Percentiles rank a stretch among this genome's conserved stretches.
These are phyloP conservation scores for Thalassiosira livingstoniorum DNA, from an alignment of 352 stramenopile species.

Conservation along the genomic window DNA sequence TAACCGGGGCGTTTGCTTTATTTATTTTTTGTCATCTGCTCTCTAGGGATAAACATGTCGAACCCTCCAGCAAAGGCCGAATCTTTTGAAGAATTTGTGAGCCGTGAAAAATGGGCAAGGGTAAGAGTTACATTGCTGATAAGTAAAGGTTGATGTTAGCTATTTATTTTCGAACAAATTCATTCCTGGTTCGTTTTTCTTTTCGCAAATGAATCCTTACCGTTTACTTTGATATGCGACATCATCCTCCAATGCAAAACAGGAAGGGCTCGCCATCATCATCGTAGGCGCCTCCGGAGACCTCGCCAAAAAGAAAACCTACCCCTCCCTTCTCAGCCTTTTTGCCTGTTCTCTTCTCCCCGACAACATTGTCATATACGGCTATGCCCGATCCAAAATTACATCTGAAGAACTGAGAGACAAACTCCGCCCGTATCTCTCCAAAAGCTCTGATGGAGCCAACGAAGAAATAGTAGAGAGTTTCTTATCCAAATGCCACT, in stretches of 20 bases:
- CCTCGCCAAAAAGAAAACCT: slow-evolving; percentile 88
- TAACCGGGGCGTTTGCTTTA: no score
- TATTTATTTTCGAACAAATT: no score
- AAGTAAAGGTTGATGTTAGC: no score
- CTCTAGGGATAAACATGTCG: no score
- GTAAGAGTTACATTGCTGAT: no score
- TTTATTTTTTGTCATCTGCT: no score
- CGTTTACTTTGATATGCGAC: neutral
- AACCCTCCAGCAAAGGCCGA: no score
- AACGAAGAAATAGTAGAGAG: slow-evolving; percentile 54
- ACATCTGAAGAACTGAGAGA: slow-evolving; percentile 71
- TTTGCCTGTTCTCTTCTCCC: slow-evolving; percentile 78
- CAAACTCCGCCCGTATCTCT: slow-evolving; percentile 71
- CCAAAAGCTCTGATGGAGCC: slow-evolving; percentile 15
- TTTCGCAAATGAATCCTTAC: no score
- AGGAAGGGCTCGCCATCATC: slow-evolving; percentile 68
- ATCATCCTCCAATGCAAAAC: neutral
- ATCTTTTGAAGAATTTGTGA: no score
- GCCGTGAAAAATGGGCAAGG: no score
- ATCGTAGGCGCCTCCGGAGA: slow-evolving; percentile 85
- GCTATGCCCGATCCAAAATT: slow-evolving; percentile 79
- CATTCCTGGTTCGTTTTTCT: no score
- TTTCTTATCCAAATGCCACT: slow-evolving; percentile 74
- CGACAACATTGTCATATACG: slow-evolving; percentile 73
- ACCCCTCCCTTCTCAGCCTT: slow-evolving; percentile 82